Base-by-base conservation (phyloP, 805 yeast species). In the Lachancea thermotolerans region DNA sequence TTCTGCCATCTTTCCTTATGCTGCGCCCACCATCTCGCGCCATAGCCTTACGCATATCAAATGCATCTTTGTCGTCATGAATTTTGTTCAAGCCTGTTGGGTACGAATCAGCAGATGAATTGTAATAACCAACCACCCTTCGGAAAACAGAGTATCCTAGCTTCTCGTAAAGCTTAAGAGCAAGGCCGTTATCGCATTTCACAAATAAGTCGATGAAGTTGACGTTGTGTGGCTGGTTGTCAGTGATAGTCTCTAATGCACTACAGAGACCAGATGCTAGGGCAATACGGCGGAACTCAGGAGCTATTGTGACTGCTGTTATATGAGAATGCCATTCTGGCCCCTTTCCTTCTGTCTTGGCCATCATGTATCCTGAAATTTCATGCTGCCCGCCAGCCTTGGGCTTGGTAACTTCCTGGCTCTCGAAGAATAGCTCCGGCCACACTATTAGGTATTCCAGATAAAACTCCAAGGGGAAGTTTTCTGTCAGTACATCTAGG, bases 261-360 rank as follows among this genome's bases (percentile, higher is more conserved):
- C 76, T 69, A 57, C 96, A 89, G 35, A 93, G 69, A 48, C 77
- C 75, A 7, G 89, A 78, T 1, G 97, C 99, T 34, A 93, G 68
- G 1, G 96, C 95, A 12, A 91, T 72, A 49, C 98, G 69, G 44
- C 99, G 69, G 62, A 83, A 91, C 42, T 79, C 81, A 10, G 86
- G 82, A 48, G 84, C 83, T 1, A 93, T 84, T 0, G 98, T 89
- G 3, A 93, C 96, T 0, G 99, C 98, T 0, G 98, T 88, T 41
- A 93, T 89, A 63, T 93, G 99, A 1, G 95, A 79, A 59, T 93
- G 99, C 96, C 97, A 91, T 48, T 89, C 93, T 39, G 74, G 78
- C 4, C 74, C 78, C 32, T 71, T 71, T 0, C 99, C 99, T 62
- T 93, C 99, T 1, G 95, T 82, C 63, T 93, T 93, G n/a, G 95